Base-by-base conservation (phyloP, 768 basidiomycete species). In the Sarcodon aspratus region DNA sequence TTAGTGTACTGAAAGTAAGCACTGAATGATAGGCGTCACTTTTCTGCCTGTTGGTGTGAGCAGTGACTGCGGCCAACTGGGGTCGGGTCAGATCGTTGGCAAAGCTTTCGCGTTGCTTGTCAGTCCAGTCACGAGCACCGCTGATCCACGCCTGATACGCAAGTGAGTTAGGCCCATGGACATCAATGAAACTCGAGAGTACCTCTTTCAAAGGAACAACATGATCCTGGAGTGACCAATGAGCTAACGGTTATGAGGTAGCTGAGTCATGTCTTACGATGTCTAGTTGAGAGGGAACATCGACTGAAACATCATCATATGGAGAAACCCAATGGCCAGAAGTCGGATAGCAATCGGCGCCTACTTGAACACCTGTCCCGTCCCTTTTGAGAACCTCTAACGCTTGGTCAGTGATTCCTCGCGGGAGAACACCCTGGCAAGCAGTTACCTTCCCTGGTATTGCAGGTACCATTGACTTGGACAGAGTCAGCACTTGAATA, bases 81-180 rank as follows among this genome's bases (percentile, higher is more conserved):
- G 77, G 77, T 21, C 75, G 66, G 1, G 69, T 72, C 42, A 79
- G 58, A 48, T 79, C 78, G 54, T 78, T 79, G 9, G 78, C 76
- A 48, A 71, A 74, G 0, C 70, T 63, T 52, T 77, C 69, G 32
- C 77, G 69, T 51, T 72, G 70, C 1, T 70, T 72, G 35, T 54
- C 56, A 11, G 75, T 74, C 78, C 78, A 79, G 37, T 55, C 50
- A 8, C 72, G 63, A 11, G 77, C 78, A 17, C 77, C 78, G 7
- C 75, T 76, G 0, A 78, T 53, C 77, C 77, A 78, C 0, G 77
- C 77, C 69, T 74, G 32, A 2, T 9, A 4, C 36, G 12, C 38
- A 8, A 48, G 11, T 27, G 3, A 53, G 42, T 32, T 27, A 27
- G 27, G 10, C 13, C 13, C 33, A n/a, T 3, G 12, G 37, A n/a